These are phyloP conservation scores for Zygotorulaspora mrakii DNA, from an alignment of 1,139 yeast genomes.

Conservation along the genomic window DNA sequence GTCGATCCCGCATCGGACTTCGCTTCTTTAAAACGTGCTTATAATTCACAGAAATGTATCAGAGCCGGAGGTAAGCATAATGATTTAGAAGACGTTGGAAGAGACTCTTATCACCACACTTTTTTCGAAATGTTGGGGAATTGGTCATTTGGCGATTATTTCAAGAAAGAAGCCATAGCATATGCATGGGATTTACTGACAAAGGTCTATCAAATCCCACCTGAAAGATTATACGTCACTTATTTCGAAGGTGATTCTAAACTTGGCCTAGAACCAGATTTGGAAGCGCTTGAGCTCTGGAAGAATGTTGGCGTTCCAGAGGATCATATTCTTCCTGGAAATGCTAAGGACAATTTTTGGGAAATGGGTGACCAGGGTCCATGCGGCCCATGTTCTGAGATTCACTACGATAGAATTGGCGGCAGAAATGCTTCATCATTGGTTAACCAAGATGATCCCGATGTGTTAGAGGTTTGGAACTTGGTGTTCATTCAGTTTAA, in stretches of 20 bases:
- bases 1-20: constrained; percentile 92
- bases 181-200: constrained; percentile 92
- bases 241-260: constrained; percentile 90
- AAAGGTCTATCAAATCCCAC: constrained; percentile 69
- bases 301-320: constrained; percentile 80
- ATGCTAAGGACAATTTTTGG: constrained; percentile 93
- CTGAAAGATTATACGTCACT: constrained; percentile 83
- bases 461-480: constrained; percentile 97
- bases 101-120: constrained; percentile 96
- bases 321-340: constrained; percentile 89
- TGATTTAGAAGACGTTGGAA: constrained; percentile 97
- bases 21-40: constrained; percentile 79
- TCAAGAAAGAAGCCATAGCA: constrained; percentile 85
- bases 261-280: constrained; percentile 85
- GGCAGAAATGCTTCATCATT: constrained; percentile 89
- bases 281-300: constrained; percentile 91
- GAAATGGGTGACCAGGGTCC: constrained; percentile 99
- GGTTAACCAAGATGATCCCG: constrained; percentile 96
- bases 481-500: constrained; percentile 93
- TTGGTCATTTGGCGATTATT: constrained; percentile 99
- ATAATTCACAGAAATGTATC: constrained; percentile 94
- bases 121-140: constrained; percentile 99
- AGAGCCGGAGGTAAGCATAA: constrained; percentile 99
- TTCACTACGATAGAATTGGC: constrained; percentile 96
- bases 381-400: constrained; percentile 98